Conservation (phyloP, 2,329 filamentous ascomycete genomes). For the Xylaria sp. region DNA sequence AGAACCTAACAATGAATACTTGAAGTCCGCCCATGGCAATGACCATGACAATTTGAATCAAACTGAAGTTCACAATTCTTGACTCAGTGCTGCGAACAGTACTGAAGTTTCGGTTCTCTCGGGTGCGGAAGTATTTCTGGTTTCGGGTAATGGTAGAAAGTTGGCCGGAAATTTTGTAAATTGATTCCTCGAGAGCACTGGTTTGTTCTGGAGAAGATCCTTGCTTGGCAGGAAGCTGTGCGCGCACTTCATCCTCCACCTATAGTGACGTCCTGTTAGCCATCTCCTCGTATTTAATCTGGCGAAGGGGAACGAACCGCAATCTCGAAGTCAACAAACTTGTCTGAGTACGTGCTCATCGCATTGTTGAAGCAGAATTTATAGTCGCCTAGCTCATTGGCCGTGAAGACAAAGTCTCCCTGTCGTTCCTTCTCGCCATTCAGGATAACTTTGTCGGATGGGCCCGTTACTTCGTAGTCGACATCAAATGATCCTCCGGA, state of each 20-base stretch:
- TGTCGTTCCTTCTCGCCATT: conserved; percentile 90
- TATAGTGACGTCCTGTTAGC: conserved; percentile 21
- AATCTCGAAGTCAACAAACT: conserved; percentile 98
- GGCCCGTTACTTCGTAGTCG: conserved; percentile 87
- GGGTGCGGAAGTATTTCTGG: conserved; percentile 99
- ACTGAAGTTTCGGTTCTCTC: conserved; percentile 98
- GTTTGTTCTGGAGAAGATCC: conserved; percentile 82
- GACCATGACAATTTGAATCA: conserved; percentile 91
- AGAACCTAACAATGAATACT: conserved; percentile 97
- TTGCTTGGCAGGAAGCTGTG: conserved; percentile 38
- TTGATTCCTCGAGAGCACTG: conserved; percentile 84
- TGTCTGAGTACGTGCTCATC: conserved; percentile 97
- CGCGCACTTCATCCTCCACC: conserved; percentile 41
- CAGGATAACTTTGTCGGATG: conserved; percentile 79
- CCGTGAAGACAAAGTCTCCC: conserved; percentile 97
- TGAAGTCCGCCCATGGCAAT: conserved; percentile 94
- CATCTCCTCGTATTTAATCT: background rate
- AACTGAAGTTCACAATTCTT: conserved; percentile 95
- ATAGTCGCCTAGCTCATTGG: conserved; percentile 86
- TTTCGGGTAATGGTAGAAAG: conserved; percentile 93
- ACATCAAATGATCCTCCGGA: conserved; percentile 97
- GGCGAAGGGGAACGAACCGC: conserved; percentile 64
- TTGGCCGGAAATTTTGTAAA: conserved; percentile 92
- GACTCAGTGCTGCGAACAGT: conserved; percentile 95
- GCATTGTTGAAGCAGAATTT: conserved; percentile 98